Percentiles rank a stretch among this genome's conserved stretches.
phyloP scores from a whole-genome alignment of 768 basidiomycete species.

The Russula griseocarnosa region DNA sequence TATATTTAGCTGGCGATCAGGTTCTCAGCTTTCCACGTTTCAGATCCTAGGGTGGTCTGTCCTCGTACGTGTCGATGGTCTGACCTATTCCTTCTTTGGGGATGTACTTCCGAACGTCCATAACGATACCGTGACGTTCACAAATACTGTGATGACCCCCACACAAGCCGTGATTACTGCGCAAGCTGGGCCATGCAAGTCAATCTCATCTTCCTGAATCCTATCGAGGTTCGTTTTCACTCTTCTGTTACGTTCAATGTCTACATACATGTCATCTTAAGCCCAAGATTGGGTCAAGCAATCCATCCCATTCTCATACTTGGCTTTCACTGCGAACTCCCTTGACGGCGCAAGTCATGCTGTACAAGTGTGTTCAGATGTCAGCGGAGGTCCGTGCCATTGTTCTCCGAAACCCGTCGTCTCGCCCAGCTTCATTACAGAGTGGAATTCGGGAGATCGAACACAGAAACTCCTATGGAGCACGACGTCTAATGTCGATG shows the following conservation, averaged over 20 bases:
- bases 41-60: conserved; percentile 22
- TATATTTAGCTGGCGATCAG: too few species aligned
- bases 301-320: conserved; percentile 41
- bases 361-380: conserved; percentile 41
- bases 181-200: conserved; percentile 37
- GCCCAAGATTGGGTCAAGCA: conserved; percentile 39
- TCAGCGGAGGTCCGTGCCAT: conserved; percentile 36
- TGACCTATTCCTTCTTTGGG: conserved; percentile 29
- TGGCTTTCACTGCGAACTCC: conserved; percentile 34
- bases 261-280: conserved; percentile 13
- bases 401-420: background rate
- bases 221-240: conserved; percentile 36
- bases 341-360: conserved; percentile 35
- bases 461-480: conserved; percentile 12
- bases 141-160: conserved; percentile 34
- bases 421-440: background rate
- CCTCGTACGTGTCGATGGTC: conserved; percentile 15
- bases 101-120: conserved; percentile 1
- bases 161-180: conserved; percentile 37
- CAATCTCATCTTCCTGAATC: conserved; percentile 40
- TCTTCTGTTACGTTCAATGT: background rate
- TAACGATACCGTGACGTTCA: conserved; percentile 26
- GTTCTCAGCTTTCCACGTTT: too few species aligned
- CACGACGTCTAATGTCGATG: background rate
- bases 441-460: conserved; percentile 31